Conservation (phyloP, 2,329 filamentous ascomycete genomes). For the Apiospora arundinis region DNA sequence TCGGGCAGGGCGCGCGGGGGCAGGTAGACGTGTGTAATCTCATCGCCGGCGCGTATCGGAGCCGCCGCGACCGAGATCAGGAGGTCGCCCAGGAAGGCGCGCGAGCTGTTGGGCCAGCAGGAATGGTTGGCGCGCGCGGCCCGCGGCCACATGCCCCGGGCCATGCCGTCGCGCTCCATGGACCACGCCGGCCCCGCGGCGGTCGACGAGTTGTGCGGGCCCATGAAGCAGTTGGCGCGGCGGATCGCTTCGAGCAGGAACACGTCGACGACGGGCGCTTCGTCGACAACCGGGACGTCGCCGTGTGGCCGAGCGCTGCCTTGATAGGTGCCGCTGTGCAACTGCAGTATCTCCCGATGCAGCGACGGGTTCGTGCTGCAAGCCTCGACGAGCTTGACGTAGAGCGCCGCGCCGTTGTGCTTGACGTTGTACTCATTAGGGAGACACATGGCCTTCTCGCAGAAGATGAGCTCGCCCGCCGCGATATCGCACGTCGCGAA, state of each 20-base stretch:
- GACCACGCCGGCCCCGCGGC: constrained; percentile 36
- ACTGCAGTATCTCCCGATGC: constrained; percentile 40
- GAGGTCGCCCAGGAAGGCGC: constrained; percentile 45
- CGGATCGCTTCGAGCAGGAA: constrained; percentile 48
- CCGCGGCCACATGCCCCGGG: constrained; percentile 41
- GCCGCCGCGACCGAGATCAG: constrained; percentile 44
- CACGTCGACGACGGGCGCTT: constrained; percentile 44
- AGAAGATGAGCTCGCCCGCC: constrained; percentile 49
- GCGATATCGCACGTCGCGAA: constrained; percentile 47
- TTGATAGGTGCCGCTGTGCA: constrained; percentile 44
- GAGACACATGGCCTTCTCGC: constrained; percentile 48
- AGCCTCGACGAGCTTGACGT: constrained; percentile 47
- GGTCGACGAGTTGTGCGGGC: constrained; percentile 39
- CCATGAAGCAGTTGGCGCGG: constrained; percentile 48
- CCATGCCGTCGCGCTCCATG: constrained; percentile 31
- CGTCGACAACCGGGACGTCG: constrained; percentile 39
- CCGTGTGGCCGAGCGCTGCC: constrained; percentile 29
- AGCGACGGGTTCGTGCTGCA: constrained; percentile 47
- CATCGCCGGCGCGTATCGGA: constrained; percentile 44
- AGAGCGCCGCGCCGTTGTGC: constrained; percentile 50
- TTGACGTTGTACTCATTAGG: constrained; percentile 50
- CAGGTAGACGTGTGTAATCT: constrained; percentile 47
- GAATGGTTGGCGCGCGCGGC: constrained; percentile 47
- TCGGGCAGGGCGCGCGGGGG: constrained; percentile 40
- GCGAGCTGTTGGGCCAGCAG: constrained; percentile 41